These are phyloP conservation scores for Cytospora chrysosperma DNA, from an alignment of 2,329 filamentous ascomycete genomes.

Conservation along the genomic window DNA sequence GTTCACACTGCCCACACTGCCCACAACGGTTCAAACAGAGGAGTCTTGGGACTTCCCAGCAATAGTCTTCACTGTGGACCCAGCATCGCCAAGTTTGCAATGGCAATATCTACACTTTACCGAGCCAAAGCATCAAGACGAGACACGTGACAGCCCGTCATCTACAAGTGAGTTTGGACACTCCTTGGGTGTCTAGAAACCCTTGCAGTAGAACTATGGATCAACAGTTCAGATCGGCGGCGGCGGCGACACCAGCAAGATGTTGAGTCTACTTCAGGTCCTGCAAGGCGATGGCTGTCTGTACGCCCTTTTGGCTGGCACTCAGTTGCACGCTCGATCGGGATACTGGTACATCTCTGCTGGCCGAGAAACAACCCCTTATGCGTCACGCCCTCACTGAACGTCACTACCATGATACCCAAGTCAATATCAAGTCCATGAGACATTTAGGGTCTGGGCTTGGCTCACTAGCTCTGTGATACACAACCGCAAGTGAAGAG, in stretches of 20 bases:
- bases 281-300: too few species aligned
- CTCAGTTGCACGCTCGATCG: too few species aligned
- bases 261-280: too few species aligned
- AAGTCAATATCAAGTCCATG: too few species aligned
- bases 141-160: neutral
- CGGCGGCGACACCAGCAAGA: too few species aligned
- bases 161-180: neutral
- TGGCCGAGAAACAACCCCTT: too few species aligned
- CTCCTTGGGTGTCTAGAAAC: neutral
- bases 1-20: neutral
- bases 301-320: too few species aligned
- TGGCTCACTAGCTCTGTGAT: slow-evolving; percentile 50
- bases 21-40: neutral
- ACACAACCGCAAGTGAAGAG: slow-evolving; percentile 52
- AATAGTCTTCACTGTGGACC: neutral
- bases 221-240: neutral
- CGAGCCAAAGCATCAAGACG: neutral
- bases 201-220: neutral
- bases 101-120: neutral
- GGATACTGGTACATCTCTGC: too few species aligned
- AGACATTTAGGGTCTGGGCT: neutral
- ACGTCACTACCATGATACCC: too few species aligned
- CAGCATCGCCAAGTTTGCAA: neutral
- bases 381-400: too few species aligned
- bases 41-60: neutral